phyloP scores from a whole-genome alignment of 306 rosid species.

The Pyrus bretschneideri region DNA sequence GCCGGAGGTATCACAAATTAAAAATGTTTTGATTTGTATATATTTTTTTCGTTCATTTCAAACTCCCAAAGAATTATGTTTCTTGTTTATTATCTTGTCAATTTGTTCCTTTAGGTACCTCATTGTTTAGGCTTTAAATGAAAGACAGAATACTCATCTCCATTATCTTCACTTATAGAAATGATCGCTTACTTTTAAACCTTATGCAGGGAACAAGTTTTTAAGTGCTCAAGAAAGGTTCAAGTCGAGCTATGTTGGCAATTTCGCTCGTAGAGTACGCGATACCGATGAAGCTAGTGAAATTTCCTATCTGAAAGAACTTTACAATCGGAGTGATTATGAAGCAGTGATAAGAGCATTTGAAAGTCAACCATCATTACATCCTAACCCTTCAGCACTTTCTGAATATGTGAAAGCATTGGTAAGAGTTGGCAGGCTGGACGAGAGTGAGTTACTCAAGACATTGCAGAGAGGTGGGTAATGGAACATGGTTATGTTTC shows the following conservation, averaged over 20 bases:
- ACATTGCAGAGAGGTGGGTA: conserved; percentile 70
- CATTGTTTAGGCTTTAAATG: neutral
- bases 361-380: conserved; percentile 81
- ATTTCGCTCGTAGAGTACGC: conserved; percentile 55
- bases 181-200: conserved; percentile 6
- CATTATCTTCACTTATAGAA: neutral
- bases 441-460: conserved; percentile 71
- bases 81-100: neutral
- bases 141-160: neutral
- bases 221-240: conserved; percentile 46
- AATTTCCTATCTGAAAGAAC: conserved; percentile 73
- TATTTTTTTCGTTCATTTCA: neutral
- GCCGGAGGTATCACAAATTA: conserved; percentile 34
- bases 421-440: conserved; percentile 75
- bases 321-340: conserved; percentile 59
- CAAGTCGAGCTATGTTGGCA: conserved; percentile 74
- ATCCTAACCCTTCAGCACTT: conserved; percentile 59
- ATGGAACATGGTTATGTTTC: conserved; percentile 8
- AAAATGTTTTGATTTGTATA: neutral
- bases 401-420: conserved; percentile 80
- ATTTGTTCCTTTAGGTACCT: neutral
- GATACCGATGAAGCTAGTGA: conserved; percentile 75
- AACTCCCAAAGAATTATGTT: neutral
- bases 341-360: conserved; percentile 81
- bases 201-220: conserved; percentile 44